phyloP scores from a whole-genome alignment of 371 early-diverging fungal species.

The Capniomyces stellatus region DNA sequence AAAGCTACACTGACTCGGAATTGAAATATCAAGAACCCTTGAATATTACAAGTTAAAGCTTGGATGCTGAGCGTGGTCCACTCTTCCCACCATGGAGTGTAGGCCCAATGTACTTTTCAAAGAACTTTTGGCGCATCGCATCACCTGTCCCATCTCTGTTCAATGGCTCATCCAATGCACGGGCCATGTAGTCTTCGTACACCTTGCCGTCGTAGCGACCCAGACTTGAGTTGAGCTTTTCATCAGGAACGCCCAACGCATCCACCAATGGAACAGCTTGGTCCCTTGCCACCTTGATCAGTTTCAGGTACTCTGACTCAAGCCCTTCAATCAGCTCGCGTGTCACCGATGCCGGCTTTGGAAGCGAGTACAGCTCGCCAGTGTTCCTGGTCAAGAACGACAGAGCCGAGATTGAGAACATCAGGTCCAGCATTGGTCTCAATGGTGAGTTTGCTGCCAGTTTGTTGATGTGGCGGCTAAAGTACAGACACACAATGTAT shows the following conservation, averaged over 20 bases:
- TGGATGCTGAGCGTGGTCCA: too few relatives aligned
- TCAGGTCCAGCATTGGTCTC: conserved; percentile 22
- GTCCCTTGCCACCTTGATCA: conserved; percentile 39
- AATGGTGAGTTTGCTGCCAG: conserved; percentile 18
- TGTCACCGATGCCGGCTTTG: conserved; percentile 28
- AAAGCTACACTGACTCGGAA: too few relatives aligned
- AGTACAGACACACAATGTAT: conserved; percentile 34
- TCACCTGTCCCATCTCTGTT: conserved; percentile 14
- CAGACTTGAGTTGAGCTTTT: conserved; percentile 52
- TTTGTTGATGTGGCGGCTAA: conserved; percentile 29
- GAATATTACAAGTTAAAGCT: too few relatives aligned
- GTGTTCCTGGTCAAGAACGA: conserved; percentile 35
- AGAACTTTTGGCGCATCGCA: conserved; percentile 17
- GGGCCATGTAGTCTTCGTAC: conserved; percentile 46
- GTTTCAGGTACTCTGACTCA: conserved; percentile 23
- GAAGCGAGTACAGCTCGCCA: conserved; percentile 38
- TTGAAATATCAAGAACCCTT: too few relatives aligned
- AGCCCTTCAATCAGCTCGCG: conserved; percentile 23
- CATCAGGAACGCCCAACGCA: conserved; percentile 57
- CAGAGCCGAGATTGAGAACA: conserved; percentile 37
- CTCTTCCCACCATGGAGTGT: conserved; percentile 12
- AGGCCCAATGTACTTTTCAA: conserved; percentile 18
- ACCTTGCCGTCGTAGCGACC: conserved; percentile 56
- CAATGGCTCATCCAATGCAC: conserved; percentile 51
- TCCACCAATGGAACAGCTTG: conserved; percentile 56